A percentile compares a stretch with the other conserved stretches of the same genome.
These are phyloP conservation scores for Nicotiana tomentosiformis DNA, from an alignment of 257 asterid genomes.

Conservation along the genomic window DNA sequence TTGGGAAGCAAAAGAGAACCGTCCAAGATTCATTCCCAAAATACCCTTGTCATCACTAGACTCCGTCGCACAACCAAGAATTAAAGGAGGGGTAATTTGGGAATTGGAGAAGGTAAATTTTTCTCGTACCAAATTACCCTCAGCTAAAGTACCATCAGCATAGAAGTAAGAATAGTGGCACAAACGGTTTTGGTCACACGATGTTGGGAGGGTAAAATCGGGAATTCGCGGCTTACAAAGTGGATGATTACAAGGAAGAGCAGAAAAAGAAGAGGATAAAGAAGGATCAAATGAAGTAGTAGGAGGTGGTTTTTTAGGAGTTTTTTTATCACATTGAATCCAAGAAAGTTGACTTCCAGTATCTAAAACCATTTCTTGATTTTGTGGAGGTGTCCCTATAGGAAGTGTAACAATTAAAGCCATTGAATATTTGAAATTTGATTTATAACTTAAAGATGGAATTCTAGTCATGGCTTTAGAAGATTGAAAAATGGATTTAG, in stretches of 20 bases:
- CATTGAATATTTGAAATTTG: conserved; percentile 66
- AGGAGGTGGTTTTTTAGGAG: conserved; percentile 31
- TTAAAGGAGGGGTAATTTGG: conserved; percentile 64
- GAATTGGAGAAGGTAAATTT: conserved; percentile 47
- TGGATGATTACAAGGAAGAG: conserved; percentile 67
- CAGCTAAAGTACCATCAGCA: conserved; percentile 84
- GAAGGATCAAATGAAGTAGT: conserved; percentile 67
- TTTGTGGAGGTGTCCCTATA: conserved; percentile 89
- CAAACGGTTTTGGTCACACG: conserved; percentile 64
- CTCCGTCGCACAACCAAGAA: conserved; percentile 63
- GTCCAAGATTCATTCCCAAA: conserved; percentile 80
- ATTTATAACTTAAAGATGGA: conserved; percentile 34
- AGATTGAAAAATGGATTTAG: not conserved
- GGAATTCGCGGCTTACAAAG: conserved; percentile 76
- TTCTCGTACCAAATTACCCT: conserved; percentile 80
- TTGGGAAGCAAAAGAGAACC: conserved; percentile 68
- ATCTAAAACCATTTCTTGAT: conserved; percentile 73
- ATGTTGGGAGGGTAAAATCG: conserved; percentile 77
- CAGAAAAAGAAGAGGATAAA: conserved; percentile 66
- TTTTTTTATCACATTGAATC: conserved; percentile 65
- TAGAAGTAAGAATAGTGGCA: conserved; percentile 83
- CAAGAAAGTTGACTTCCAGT: conserved; percentile 94
- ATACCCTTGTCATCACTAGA: conserved; percentile 71
- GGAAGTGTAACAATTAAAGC: conserved; percentile 75
- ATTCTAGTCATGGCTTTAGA: not conserved